These are phyloP conservation scores for Ephemerocybe angulata DNA, from an alignment of 768 basidiomycete genomes.

Conservation along the genomic window DNA sequence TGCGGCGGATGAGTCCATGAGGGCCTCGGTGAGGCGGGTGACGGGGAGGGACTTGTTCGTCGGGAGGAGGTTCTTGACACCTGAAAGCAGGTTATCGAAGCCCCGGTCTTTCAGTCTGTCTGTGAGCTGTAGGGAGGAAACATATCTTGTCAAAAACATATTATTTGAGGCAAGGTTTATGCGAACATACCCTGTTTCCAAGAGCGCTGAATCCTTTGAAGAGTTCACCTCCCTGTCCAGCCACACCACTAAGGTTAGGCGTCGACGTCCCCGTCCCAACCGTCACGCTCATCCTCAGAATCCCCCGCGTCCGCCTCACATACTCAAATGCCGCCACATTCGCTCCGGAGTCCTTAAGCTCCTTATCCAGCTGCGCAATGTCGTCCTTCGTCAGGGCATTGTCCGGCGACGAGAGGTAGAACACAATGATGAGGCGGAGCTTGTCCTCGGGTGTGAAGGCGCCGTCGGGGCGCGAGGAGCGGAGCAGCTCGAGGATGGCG, in stretches of 20 bases:
- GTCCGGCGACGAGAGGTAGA: conserved; percentile 86
- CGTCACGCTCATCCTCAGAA: conserved; percentile 80
- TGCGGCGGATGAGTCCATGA: conserved; percentile 95
- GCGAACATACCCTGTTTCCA: conserved; percentile 69
- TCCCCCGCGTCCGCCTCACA: conserved; percentile 86
- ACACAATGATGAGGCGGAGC: conserved; percentile 90
- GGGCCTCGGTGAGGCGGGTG: conserved; percentile 88
- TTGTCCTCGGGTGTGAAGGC: conserved; percentile 77
- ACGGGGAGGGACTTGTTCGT: conserved; percentile 90
- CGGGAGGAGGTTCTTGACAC: conserved; percentile 96
- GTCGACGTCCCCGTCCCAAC: conserved; percentile 57
- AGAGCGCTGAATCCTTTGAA: conserved; percentile 93
- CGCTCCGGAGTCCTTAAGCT: conserved; percentile 77
- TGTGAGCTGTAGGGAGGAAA: conserved; percentile 58
- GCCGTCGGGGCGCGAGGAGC: conserved; percentile 62
- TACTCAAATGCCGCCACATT: conserved; percentile 86
- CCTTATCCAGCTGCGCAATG: conserved; percentile 80
- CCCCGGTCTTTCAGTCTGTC: conserved; percentile 92
- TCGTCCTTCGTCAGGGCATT: conserved; percentile 84
- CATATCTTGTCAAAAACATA: not conserved
- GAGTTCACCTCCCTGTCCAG: conserved; percentile 77
- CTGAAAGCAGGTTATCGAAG: conserved; percentile 94
- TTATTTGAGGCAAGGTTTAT: not conserved
- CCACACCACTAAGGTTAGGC: conserved; percentile 56
- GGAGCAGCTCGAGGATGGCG: conserved; percentile 83